phyloP scores from a whole-genome alignment of 1,284 basidiomycete genomes.

The Prillingera fragicola region DNA sequence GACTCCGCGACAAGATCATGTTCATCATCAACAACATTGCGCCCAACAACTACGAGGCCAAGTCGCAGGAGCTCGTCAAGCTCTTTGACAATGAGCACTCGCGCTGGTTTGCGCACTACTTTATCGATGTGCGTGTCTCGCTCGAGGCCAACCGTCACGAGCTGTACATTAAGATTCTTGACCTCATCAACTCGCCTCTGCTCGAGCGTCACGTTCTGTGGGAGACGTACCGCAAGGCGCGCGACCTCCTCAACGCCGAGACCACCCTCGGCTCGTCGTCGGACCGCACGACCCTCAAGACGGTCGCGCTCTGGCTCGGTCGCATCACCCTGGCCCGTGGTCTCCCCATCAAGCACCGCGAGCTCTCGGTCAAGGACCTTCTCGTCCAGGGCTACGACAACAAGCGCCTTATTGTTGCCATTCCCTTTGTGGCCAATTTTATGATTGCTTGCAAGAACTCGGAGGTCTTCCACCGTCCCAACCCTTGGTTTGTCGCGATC shows the following conservation, averaged over 20 bases:
- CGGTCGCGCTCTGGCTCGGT: constrained; percentile 92
- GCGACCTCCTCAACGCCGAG: constrained; percentile 83
- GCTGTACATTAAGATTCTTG: constrained; percentile 88
- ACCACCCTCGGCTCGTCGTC: constrained; percentile 76
- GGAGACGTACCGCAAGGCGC: constrained; percentile 87
- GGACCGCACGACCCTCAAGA: constrained; percentile 85
- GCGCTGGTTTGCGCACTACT: constrained; percentile 95
- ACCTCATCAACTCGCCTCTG: constrained; percentile 63
- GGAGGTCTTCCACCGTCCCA: constrained; percentile 88
- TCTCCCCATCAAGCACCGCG: constrained; percentile 86
- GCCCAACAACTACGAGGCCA: constrained; percentile 83
- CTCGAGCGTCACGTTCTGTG: constrained; percentile 76
- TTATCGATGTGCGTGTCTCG: constrained; percentile 91
- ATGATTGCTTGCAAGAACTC: constrained; percentile 86
- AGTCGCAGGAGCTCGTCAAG: constrained; percentile 74
- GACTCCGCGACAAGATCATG: constrained; percentile 85
- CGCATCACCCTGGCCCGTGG: constrained; percentile 87
- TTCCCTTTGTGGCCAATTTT: constrained; percentile 97
- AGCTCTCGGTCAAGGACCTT: constrained; percentile 93
- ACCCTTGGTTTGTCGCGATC: constrained; percentile 97
- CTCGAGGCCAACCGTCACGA: constrained; percentile 97
- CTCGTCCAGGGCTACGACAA: constrained; percentile 92
- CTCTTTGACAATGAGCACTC: constrained; percentile 75
- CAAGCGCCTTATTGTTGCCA: constrained; percentile 85
- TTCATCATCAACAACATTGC: constrained; percentile 99